phyloP scores from a whole-genome alignment of 805 yeast species.

The Wickerhamomyces pijperi region DNA sequence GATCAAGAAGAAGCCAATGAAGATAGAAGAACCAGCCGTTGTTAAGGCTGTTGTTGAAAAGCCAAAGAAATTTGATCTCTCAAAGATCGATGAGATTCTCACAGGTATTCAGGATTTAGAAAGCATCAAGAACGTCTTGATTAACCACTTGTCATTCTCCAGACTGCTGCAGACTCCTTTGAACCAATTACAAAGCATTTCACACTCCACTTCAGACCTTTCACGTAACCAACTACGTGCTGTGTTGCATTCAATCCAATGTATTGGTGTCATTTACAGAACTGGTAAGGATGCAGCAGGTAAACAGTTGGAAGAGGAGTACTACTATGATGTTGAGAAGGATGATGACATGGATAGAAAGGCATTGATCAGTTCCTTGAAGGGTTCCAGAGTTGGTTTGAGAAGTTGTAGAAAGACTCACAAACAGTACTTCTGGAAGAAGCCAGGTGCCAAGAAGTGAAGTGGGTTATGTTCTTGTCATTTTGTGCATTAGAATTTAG shows the following conservation, averaged over 20 bases:
- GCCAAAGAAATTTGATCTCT: conserved; percentile 18
- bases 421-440: conserved; percentile 55
- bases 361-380: conserved; percentile 56
- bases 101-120: conserved; percentile 28
- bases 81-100: conserved; percentile 20
- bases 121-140: conserved; percentile 52
- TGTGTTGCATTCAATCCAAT: conserved; percentile 31
- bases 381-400: conserved; percentile 62
- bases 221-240: conserved; percentile 33
- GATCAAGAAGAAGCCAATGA: conserved; percentile 18
- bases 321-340: conserved; percentile 77
- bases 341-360: conserved; percentile 68
- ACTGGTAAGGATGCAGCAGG: conserved; percentile 96
- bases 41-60: conserved; percentile 2
- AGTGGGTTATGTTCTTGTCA: neutral
- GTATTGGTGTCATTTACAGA: conserved; percentile 84
- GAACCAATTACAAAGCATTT: conserved; percentile 53
- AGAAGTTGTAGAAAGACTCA: conserved; percentile 89
- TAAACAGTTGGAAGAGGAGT: conserved; percentile 85
- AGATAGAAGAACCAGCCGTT: conserved; percentile 1
- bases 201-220: conserved; percentile 38
- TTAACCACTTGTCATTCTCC: conserved; percentile 85
- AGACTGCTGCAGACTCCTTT: conserved; percentile 81
- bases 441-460: conserved; percentile 23
- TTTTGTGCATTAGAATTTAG: neutral